These are phyloP conservation scores for Vicia faba DNA, from an alignment of 306 rosid genomes.

Conservation along the genomic window DNA sequence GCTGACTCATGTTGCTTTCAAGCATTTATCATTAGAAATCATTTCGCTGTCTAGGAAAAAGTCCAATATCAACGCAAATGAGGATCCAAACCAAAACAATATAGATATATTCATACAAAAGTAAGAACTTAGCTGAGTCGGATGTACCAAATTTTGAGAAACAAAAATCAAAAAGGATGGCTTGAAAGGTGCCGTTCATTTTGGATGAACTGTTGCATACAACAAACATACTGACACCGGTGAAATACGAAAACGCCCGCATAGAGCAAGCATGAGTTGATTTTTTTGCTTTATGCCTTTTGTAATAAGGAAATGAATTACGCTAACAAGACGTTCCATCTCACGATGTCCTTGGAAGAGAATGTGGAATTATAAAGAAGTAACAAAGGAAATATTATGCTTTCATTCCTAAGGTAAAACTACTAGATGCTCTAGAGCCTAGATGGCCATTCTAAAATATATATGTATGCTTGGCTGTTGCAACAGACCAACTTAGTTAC, in stretches of 20 bases:
- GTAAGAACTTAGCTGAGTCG: conserved; percentile 40
- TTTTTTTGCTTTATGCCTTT: conserved; percentile 8
- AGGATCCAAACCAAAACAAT: conserved; percentile 45
- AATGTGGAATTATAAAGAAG: conserved; percentile 23
- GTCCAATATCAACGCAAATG: conserved; percentile 62
- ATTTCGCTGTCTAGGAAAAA: conserved; percentile 78
- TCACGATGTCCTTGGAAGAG: conserved; percentile 7
- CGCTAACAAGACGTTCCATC: conserved; percentile 25
- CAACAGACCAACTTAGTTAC: conserved; percentile 19
- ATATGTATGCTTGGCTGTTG: background rate
- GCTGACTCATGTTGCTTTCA: conserved; percentile 85
- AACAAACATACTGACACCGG: conserved; percentile 32
- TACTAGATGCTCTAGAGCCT: conserved; percentile 20
- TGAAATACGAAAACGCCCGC: background rate
- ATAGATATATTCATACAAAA: conserved; percentile 41
- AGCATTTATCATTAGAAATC: conserved; percentile 70
- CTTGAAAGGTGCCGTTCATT: conserved; percentile 29
- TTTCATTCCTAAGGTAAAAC: conserved; percentile 22
- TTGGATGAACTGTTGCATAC: conserved; percentile 20
- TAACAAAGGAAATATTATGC: conserved; percentile 1
- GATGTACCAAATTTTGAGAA: conserved; percentile 37
- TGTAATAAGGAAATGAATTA: conserved; percentile 23
- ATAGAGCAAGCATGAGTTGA: conserved; percentile 29
- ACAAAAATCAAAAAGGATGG: conserved; percentile 30
- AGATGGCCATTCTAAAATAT: conserved; percentile 19